phyloP scores from a whole-genome alignment of 257 asterid species.

The Primulina huaijiensis region DNA sequence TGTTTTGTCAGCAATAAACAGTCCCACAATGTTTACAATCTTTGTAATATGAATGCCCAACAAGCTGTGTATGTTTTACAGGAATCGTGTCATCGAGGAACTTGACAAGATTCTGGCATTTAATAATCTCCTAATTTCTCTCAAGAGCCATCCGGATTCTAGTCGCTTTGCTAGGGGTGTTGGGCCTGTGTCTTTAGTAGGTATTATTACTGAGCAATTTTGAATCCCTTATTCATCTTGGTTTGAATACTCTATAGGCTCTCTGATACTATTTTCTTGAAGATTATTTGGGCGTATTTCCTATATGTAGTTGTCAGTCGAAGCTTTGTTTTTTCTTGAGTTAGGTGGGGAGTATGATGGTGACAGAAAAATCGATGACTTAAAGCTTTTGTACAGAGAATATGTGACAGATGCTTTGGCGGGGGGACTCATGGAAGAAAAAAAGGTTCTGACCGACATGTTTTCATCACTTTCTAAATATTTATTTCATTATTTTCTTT shows the following conservation, averaged over 20 bases:
- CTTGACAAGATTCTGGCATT: conserved; percentile 73
- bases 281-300: conserved; percentile 5
- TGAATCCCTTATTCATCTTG: conserved; percentile 19
- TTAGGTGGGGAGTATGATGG: conserved; percentile 81
- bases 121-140: conserved; percentile 64
- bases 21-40: conserved; percentile 1
- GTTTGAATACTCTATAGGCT: conserved; percentile 21
- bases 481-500: neutral
- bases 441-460: conserved; percentile 52
- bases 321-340: conserved; percentile 28
- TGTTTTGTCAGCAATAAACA: neutral
- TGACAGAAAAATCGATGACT: conserved; percentile 73
- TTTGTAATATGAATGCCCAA: conserved; percentile 6
- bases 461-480: conserved; percentile 1
- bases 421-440: conserved; percentile 80
- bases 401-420: conserved; percentile 71
- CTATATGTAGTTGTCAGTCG: conserved; percentile 22
- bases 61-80: conserved; percentile 28
- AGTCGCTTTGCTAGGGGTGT: conserved; percentile 80
- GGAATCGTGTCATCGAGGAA: conserved; percentile 71
- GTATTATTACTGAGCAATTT: conserved; percentile 34
- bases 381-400: conserved; percentile 76
- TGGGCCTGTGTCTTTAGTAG: conserved; percentile 75
- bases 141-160: conserved; percentile 74
- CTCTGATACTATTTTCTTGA: conserved; percentile 12